Evolutionary conservation across 2,329 filamentous ascomycete species (phyloP), one percentile per base, ranked within the genome.

Genomic region (Talaromyces atroroseus): DNA sequence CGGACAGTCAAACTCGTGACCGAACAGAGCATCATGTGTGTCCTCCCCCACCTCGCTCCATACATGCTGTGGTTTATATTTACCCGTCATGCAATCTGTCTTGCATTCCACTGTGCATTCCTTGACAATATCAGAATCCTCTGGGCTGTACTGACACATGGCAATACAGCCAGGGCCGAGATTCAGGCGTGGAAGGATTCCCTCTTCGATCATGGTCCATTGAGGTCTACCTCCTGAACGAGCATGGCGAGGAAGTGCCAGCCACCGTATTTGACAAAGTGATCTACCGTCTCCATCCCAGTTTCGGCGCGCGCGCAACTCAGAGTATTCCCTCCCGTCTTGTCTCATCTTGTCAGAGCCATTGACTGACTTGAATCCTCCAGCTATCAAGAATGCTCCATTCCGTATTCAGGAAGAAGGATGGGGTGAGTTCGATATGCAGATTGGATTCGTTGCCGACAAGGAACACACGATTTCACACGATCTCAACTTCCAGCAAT

Each of bases 361-460:
- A 36, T 24, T 23, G 14, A 24, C 57, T 59, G 26, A 57, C 26
- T 12, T 51, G 46, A 18, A 38, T 58, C n/a, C 62, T 52, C 45
- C 36, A 94, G 89, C 84, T 23, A 88, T 96, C 77, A 87, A 86
- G 68, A 86, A 88, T 62, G 84, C 91, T 0, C 94, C 94, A 0
- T 99, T 97, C 77, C 82, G 82, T 62, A 95, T 95, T 74, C 80
- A 85, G 61, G 95, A 99, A 74, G 89, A 96, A 75, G 94, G 94
- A 64, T 99, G 94, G 94, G 94, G 94, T 68, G 94, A 97, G 76
- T 99, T 99, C 71, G 94, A 97, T 71, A 92, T 99, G 85, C 81
- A 80, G 49, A 94, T 97, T 67, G 84, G 89, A 60, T 82, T 95
- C 64, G 88, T 86, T 68, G 89, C 88, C 45, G 90, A 94, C 74